Percentiles rank a stretch among this genome's conserved stretches.
These are phyloP conservation scores for Bathelium albidoporum DNA, from an alignment of 495 filamentous ascomycete species.

Conservation along the genomic window DNA sequence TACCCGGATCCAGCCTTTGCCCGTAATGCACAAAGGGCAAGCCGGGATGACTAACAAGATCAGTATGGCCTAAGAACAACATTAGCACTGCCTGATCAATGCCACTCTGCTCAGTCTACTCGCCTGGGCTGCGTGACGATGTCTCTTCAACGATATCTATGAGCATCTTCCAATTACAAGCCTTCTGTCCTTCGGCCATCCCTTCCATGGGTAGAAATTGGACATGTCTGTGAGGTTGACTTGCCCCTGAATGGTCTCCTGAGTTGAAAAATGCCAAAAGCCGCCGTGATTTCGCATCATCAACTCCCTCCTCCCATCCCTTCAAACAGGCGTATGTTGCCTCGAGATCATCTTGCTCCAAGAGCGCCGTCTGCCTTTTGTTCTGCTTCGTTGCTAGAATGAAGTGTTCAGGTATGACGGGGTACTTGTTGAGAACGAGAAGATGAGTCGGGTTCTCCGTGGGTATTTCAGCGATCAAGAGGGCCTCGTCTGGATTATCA, in stretches of 20 bases:
- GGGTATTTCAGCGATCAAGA: constrained; percentile 52
- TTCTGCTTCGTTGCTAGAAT: constrained; percentile 61
- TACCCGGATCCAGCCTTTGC: background rate
- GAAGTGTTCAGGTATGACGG: constrained; percentile 69
- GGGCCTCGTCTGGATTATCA: constrained; percentile 48
- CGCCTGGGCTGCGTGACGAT: constrained; percentile 14
- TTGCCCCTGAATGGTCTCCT: constrained; percentile 64
- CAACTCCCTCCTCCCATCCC: constrained; percentile 40
- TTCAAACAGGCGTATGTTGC: constrained; percentile 55
- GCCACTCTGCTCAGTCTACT: background rate
- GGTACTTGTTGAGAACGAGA: constrained; percentile 73
- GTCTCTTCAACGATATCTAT: constrained; percentile 36
- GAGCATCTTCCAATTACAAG: constrained; percentile 42
- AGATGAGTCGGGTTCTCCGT: constrained; percentile 44
- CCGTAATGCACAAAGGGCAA: background rate
- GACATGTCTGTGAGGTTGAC: constrained; percentile 69
- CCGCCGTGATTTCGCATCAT: constrained; percentile 12
- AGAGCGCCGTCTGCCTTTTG: constrained; percentile 56
- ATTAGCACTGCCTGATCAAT: background rate
- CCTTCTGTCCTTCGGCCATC: constrained; percentile 46
- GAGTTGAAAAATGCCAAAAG: constrained; percentile 82
- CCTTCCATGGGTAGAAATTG: constrained; percentile 63
- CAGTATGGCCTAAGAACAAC: background rate
- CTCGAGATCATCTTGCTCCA: constrained; percentile 56
- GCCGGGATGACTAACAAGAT: background rate